Percentiles rank a stretch among this genome's conserved stretches.
Evolutionary conservation across 306 rosid species (phyloP).

Genomic region (Prunus armeniaca): DNA sequence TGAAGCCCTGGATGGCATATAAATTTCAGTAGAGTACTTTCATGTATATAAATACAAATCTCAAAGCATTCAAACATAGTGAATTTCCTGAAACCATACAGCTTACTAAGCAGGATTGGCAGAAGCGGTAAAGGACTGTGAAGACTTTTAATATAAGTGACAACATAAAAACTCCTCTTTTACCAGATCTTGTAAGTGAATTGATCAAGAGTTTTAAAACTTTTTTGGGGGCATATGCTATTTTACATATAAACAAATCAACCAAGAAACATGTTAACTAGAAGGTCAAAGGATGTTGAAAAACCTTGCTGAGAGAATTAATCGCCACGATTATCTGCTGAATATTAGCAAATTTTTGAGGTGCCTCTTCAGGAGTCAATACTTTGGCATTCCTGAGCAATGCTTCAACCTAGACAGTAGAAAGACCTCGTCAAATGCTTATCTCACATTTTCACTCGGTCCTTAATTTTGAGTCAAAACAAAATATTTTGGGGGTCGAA

Average conservation of each 20-base stretch:
- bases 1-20: constrained; percentile 73
- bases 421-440: constrained; percentile 14
- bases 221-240: not conserved
- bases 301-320: constrained; percentile 96
- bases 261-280: not conserved
- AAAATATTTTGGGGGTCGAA: not conserved
- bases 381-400: constrained; percentile 60
- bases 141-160: not conserved
- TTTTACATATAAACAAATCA: not conserved
- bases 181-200: not conserved
- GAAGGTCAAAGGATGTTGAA: constrained; percentile 18
- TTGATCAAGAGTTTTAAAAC: not conserved
- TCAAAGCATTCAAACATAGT: constrained; percentile 1
- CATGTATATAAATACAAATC: not conserved
- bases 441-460: constrained; percentile 11
- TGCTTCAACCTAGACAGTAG: constrained; percentile 63
- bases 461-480: constrained; percentile 2
- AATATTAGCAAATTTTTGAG: constrained; percentile 58
- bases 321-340: constrained; percentile 94
- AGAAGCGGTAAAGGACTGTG: not conserved
- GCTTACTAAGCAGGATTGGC: not conserved
- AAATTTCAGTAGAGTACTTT: not conserved
- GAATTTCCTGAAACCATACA: not conserved
- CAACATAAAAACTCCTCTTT: not conserved
- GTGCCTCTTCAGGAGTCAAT: constrained; percentile 59